Base-by-base conservation (phyloP, 495 filamentous ascomycete species). In the Geoglossum glabrum region DNA sequence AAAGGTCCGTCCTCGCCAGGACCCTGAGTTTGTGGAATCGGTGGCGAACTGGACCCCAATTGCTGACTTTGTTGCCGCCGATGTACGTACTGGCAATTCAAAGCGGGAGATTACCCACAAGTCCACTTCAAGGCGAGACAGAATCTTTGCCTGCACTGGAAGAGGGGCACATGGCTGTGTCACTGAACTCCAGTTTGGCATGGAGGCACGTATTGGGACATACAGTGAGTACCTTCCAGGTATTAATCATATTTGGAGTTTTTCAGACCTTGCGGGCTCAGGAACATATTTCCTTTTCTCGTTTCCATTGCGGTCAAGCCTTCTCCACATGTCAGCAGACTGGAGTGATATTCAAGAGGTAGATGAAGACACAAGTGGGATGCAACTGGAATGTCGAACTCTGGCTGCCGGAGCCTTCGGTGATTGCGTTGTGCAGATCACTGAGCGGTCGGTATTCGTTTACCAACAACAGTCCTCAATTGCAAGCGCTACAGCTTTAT, bases 11-110 rank as follows among this genome's bases (percentile, higher is more conserved):
- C 64, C 69, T 36, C 66, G 76, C 54, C 67, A 74, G 43, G 67
- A 72, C 38, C 73, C 73, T 23, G 69, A 73, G 62, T 74, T 69
- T 67, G 65, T 65, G 54, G 51, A 81, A 56, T 73, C 72, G n/a
- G 78, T 87, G 46, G 76, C 82, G 31, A 95, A 89, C 64, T 95
- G 89, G 90, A 78, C 86, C 0, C 88, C 92, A 0, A 75, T 82
- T 25, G 76, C 79, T 21, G 88, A 96, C 66, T 63, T 60, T 26
- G 50, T 68, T 64, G 60, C 63, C 43, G 51, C 62, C 27, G 58
- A 63, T 13, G 33, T 21, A 60, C 57, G 30, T 43, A n/a, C 45
- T 26, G 23, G 23, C 40, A 51, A 33, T 55, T 23, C 15, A 58
- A 55, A 34, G 33, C 21, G 28, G 31, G 27, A 45, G n/a, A 21